Percentiles rank a stretch among this genome's conserved stretches.
Evolutionary conservation across 2,329 filamentous ascomycete species (phyloP).

Genomic region (Monilinia vaccinii-corymbosi): DNA sequence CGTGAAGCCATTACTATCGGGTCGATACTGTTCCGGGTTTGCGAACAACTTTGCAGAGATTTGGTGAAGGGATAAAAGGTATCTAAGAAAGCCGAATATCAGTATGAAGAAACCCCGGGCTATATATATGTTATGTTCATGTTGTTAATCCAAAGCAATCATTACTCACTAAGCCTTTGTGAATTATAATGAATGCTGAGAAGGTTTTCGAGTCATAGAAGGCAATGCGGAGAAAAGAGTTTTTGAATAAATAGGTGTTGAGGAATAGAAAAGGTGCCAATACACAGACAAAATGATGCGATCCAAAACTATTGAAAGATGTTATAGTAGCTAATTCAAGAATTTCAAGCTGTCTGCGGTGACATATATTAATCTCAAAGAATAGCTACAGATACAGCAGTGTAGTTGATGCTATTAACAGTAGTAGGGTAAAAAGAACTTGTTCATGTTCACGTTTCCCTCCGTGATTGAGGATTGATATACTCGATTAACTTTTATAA

Average conservation of each 20-base stretch:
- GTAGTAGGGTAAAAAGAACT: too few species aligned
- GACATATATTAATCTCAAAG: too few species aligned
- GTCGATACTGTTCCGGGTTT: neutral
- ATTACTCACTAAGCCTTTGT: neutral
- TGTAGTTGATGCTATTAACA: too few species aligned
- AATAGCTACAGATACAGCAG: too few species aligned
- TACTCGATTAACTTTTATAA: too few species aligned
- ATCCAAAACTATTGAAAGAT: neutral
- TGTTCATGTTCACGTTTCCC: too few species aligned
- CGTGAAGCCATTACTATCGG: neutral
- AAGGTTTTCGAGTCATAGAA: neutral
- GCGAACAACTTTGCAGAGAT: neutral
- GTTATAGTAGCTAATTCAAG: neutral
- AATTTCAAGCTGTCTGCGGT: too few species aligned
- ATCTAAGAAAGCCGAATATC: neutral
- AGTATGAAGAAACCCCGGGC: neutral
- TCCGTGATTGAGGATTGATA: too few species aligned
- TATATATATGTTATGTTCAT: neutral
- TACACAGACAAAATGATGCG: neutral
- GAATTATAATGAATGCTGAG: neutral
- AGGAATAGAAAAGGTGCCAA: too few species aligned
- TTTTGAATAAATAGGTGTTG: neutral
- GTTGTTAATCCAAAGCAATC: too few species aligned
- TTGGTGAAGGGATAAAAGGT: neutral
- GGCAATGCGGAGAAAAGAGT: rapidly evolving